These are phyloP conservation scores for Penicillium fuscoglaucum DNA, from an alignment of 2,329 filamentous ascomycete species.

Conservation along the genomic window DNA sequence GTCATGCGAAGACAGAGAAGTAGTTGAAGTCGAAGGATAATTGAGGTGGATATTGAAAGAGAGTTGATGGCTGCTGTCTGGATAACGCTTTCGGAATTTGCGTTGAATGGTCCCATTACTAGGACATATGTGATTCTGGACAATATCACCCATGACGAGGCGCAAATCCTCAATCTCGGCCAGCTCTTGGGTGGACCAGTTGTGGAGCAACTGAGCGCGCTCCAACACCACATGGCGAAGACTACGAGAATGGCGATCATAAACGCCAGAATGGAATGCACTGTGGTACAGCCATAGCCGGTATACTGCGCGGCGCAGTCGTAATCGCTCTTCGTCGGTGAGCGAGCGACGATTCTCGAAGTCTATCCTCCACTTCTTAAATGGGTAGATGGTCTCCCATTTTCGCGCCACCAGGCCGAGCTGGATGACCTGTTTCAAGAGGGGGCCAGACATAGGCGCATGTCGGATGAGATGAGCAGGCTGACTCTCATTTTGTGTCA, in stretches of 20 bases:
- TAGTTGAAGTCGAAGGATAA: slow-evolving; percentile 39
- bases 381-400: slow-evolving; percentile 62
- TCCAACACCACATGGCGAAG: slow-evolving; percentile 50
- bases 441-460: slow-evolving; percentile 55
- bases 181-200: slow-evolving; percentile 57
- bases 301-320: slow-evolving; percentile 59
- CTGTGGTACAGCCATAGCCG: slow-evolving; percentile 61
- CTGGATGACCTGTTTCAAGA: slow-evolving; percentile 57
- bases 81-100: slow-evolving; percentile 59
- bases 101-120: slow-evolving; percentile 61
- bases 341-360: slow-evolving; percentile 58
- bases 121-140: slow-evolving; percentile 61
- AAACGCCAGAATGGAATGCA: slow-evolving; percentile 57
- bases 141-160: slow-evolving; percentile 55
- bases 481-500: slow-evolving; percentile 62
- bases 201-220: slow-evolving; percentile 58
- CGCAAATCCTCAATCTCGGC: slow-evolving; percentile 62
- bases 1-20: slow-evolving; percentile 2
- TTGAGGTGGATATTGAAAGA: slow-evolving; percentile 56
- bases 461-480: slow-evolving; percentile 55
- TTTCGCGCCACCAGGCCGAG: slow-evolving; percentile 57
- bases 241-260: slow-evolving; percentile 53
- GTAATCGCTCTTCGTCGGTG: slow-evolving; percentile 50
- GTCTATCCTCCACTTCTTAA: slow-evolving; percentile 63
- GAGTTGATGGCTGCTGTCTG: slow-evolving; percentile 51